Percentiles rank a stretch among this genome's conserved stretches.
Evolutionary conservation across 257 asterid species (phyloP).

Genomic region (Plantago major): DNA sequence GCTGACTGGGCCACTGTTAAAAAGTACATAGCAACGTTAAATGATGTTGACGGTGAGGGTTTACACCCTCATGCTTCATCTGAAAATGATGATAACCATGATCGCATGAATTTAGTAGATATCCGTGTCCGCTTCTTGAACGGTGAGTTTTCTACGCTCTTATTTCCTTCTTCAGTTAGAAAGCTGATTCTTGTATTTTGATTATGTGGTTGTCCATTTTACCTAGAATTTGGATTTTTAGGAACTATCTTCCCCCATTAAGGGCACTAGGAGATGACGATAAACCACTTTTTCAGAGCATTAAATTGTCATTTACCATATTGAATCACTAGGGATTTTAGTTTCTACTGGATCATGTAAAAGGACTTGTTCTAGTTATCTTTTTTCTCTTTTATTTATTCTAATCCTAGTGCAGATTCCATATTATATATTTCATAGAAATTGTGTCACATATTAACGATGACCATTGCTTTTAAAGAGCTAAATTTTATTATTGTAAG

Average conservation of each 20-base stretch:
- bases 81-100: conserved; percentile 37
- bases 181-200: conserved; percentile 9
- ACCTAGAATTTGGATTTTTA: conserved; percentile 9
- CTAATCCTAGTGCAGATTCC: too few species aligned
- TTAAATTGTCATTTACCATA: conserved; percentile 3
- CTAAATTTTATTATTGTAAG: background rate
- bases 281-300: background rate
- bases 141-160: conserved; percentile 44
- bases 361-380: background rate
- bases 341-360: conserved; percentile 5
- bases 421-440: too few species aligned
- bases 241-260: conserved; percentile 9
- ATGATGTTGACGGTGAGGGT: conserved; percentile 62
- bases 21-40: conserved; percentile 62
- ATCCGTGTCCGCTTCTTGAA: conserved; percentile 79
- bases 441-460: too few species aligned
- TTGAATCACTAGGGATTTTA: conserved; percentile 3
- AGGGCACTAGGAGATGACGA: background rate
- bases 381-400: too few species aligned
- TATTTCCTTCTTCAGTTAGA: conserved; percentile 19
- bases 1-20: conserved; percentile 90
- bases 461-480: background rate
- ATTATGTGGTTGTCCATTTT: conserved; percentile 2
- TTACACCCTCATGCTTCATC: conserved; percentile 61
- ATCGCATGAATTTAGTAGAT: conserved; percentile 67